Conservation (phyloP, 805 yeast species). For the Saccharomycopsis sp. region DNA sequence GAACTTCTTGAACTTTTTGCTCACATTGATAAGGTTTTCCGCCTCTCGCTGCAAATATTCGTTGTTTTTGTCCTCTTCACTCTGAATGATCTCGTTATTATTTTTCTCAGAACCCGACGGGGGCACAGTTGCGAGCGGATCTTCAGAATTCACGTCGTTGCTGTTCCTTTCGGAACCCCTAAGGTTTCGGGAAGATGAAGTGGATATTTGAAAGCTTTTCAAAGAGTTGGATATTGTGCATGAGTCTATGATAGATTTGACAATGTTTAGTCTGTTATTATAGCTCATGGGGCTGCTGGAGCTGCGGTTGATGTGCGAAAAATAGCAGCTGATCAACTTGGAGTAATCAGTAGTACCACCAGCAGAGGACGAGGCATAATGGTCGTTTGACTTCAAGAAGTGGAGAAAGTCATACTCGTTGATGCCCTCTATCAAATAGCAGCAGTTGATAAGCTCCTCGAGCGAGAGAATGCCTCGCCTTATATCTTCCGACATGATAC, state of each 20-base stretch:
- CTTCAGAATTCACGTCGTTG: conserved; percentile 5
- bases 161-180: neutral
- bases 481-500: neutral
- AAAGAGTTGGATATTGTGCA: neutral
- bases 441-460: conserved; percentile 17
- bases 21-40: neutral
- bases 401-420: conserved; percentile 11
- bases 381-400: neutral
- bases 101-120: no score
- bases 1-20: conserved; percentile 11
- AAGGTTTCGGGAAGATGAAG: neutral
- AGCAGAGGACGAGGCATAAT: neutral
- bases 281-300: neutral
- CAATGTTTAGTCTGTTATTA: neutral
- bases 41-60: conserved; percentile 6
- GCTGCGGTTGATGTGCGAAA: neutral
- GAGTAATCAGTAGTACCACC: neutral
- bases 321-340: neutral
- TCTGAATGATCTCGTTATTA: neutral
- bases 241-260: neutral
- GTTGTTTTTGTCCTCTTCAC: neutral
- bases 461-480: conserved; percentile 1
- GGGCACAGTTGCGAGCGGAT: conserved; percentile 3
- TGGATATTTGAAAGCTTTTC: neutral
- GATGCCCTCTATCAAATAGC: conserved; percentile 15